Percentiles rank a stretch among this genome's conserved stretches.
These are phyloP conservation scores for Ganoderma multipileum DNA, from an alignment of 1,284 basidiomycete genomes.

Conservation along the genomic window DNA sequence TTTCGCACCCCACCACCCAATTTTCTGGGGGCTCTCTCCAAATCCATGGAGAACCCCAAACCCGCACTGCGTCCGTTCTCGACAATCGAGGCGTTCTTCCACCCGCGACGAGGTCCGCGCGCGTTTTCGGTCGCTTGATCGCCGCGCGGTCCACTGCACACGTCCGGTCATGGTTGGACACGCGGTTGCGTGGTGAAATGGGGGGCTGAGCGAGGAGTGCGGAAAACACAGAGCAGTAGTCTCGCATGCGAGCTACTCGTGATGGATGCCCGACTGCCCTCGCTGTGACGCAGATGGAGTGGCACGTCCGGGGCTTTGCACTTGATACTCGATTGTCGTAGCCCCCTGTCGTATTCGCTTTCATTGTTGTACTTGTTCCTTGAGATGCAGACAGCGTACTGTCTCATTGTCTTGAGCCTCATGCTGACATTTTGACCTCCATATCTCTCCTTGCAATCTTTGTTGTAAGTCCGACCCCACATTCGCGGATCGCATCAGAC, in stretches of 20 bases:
- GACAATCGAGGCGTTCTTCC: slow-evolving; percentile 82
- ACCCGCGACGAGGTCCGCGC: slow-evolving; percentile 69
- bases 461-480: slow-evolving; percentile 77
- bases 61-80: slow-evolving; percentile 79
- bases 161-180: slow-evolving; percentile 79
- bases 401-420: slow-evolving; percentile 32
- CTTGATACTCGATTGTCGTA: slow-evolving; percentile 61
- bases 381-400: slow-evolving; percentile 19
- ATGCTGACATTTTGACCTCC: slow-evolving; percentile 60
- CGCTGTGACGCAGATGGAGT: slow-evolving; percentile 70
- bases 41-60: slow-evolving; percentile 87
- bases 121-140: slow-evolving; percentile 91
- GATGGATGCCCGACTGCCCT: slow-evolving; percentile 45
- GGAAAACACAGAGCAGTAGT: slow-evolving; percentile 52
- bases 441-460: slow-evolving; percentile 32
- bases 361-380: slow-evolving; percentile 39
- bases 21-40: slow-evolving; percentile 95
- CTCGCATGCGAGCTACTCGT: slow-evolving; percentile 39
- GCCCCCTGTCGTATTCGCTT: slow-evolving; percentile 59
- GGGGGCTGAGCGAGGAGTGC: slow-evolving; percentile 94
- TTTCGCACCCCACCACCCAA: slow-evolving; percentile 91
- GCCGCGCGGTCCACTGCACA: slow-evolving; percentile 75
- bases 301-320: slow-evolving; percentile 59
- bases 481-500: slow-evolving; percentile 85
- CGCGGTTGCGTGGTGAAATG: slow-evolving; percentile 89